Base-by-base conservation (phyloP, 2,329 filamentous ascomycete species). In the Byssochlamys sp. region DNA sequence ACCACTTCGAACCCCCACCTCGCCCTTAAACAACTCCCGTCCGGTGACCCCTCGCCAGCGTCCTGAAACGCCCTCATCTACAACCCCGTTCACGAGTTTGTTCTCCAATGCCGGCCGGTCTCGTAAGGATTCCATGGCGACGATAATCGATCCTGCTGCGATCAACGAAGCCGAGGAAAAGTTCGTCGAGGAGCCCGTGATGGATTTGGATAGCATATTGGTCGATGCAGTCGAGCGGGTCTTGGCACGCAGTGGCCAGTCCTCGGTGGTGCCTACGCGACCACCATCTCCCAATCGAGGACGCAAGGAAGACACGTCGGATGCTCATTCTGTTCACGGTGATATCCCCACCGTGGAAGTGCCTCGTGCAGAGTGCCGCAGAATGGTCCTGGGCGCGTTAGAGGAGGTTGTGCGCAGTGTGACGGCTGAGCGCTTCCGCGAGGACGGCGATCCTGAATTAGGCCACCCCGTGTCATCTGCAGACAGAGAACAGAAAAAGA, bases 221-320 rank as follows among this genome's bases (percentile, higher is more conserved):
- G 78, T 82, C 35, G 80, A 84, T 64, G 81, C 81, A 6, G 73
- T 84, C 25, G 82, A 84, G 64, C 78, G 79, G 55, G 77, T 83
- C 9, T 71, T 84, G 2, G 75, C 72, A 2, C 75, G 73, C 48
- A 77, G 74, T 53, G 73, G 70, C 4, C 69, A 72, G 45, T 73
- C 75, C 1, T 77, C 75, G 0, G 65, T 74, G 35, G 69, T 67
- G 14, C 73, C 73, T 52, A 75, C 76, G 10, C 64, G 75, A 27
- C 69, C 73, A 4, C 69, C 73, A 9, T 77, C 76, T 3, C 73
- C 73, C 14, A 70, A 68, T 19, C 72, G 74, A 33, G 62, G 64
- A 55, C 72, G 71, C 7, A 68, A 64, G 9, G 72, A 71, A 53
- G 66, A 68, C 33, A 69, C 56, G 19, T 56, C 56, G 24, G 55